Evolutionary conservation across 176 grass and related monocot genomes (phyloP).

Genomic region (Coix lacrymajobi): DNA sequence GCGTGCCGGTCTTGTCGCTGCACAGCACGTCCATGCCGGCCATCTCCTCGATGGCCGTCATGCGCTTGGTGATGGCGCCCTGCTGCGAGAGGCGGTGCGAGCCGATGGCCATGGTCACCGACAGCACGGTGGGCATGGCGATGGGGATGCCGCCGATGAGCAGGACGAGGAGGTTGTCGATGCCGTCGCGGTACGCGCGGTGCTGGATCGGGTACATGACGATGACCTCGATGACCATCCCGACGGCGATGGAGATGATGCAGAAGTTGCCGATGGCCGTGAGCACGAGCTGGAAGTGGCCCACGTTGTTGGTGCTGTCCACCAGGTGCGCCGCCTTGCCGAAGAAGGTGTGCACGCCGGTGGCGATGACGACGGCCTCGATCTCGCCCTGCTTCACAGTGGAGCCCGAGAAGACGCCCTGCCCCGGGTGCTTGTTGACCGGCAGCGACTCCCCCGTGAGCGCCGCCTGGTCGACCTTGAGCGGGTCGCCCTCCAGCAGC

Average conservation of each 20-base stretch:
- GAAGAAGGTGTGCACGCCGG: constrained; percentile 95
- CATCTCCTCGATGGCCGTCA: constrained; percentile 99
- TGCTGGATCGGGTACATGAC: constrained; percentile 89
- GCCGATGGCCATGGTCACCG: constrained; percentile 95
- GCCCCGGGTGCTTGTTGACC: constrained; percentile 59
- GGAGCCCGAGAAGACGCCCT: constrained; percentile 85
- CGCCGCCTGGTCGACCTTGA: constrained; percentile 97
- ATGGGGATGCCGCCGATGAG: constrained; percentile 95
- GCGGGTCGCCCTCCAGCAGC: constrained; percentile 74
- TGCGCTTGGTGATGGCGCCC: constrained; percentile 95
- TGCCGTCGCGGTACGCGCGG: constrained; percentile 74
- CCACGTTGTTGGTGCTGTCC: constrained; percentile 91
- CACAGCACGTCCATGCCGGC: constrained; percentile 97
- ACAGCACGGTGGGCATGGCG: constrained; percentile 94
- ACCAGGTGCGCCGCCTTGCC: constrained; percentile 96
- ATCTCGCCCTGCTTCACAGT: constrained; percentile 94
- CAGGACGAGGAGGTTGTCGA: constrained; percentile 90
- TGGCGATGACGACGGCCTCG: constrained; percentile 90
- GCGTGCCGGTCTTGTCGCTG: constrained; percentile 94
- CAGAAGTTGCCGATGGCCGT: constrained; percentile 98
- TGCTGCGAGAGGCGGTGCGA: constrained; percentile 88
- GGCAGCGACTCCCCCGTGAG: constrained; percentile 83
- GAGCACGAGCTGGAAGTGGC: constrained; percentile 87
- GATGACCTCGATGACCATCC: constrained; percentile 73
- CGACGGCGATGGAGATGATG: constrained; percentile 77